A percentile compares a stretch with the other conserved stretches of the same genome.
Conservation (phyloP, 2,329 filamentous ascomycete genomes). For the Exophiala lecanii-corni region DNA sequence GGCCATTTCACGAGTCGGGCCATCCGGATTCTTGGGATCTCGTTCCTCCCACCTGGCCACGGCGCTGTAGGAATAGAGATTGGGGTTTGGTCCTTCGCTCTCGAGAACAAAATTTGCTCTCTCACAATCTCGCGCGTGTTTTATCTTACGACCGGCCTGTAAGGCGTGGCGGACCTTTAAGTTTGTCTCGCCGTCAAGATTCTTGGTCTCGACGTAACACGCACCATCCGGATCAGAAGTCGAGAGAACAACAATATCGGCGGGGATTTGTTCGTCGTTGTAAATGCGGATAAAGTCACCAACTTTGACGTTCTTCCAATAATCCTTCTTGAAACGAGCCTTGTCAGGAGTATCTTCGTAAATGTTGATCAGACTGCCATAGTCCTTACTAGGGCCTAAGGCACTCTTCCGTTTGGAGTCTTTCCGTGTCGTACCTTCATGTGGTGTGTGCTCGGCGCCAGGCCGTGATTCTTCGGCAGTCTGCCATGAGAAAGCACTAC, state of each 20-base stretch:
- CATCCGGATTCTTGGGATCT: conserved; percentile 58
- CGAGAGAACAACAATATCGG: conserved; percentile 85
- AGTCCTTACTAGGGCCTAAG: conserved; percentile 46
- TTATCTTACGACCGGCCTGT: conserved; percentile 74
- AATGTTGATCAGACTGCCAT: conserved; percentile 70
- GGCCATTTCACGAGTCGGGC: conserved; percentile 69
- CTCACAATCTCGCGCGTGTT: conserved; percentile 89
- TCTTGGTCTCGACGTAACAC: conserved; percentile 98
- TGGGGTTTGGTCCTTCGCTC: conserved; percentile 85
- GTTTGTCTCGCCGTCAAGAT: conserved; percentile 95
- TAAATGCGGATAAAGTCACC: conserved; percentile 96
- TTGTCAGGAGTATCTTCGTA: conserved; percentile 60
- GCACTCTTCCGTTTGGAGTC: conserved; percentile 18
- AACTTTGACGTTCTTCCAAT: conserved; percentile 92
- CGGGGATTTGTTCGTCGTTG: conserved; percentile 91
- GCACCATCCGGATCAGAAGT: conserved; percentile 91
- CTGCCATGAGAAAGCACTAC: conserved; percentile 28
- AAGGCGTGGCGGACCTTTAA: conserved; percentile 90
- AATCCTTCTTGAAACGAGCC: conserved; percentile 84
- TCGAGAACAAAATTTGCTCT: conserved; percentile 80
- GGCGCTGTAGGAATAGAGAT: conserved; percentile 91
- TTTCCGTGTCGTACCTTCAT: conserved; percentile 13
- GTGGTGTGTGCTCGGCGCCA: conserved; percentile 17
- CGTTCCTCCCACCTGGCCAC: conserved; percentile 81
- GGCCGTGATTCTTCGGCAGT: conserved; percentile 21